Evolutionary conservation across 192 early-diverging fungal genomes (phyloP).

Genomic region (Coemansia sp.): DNA sequence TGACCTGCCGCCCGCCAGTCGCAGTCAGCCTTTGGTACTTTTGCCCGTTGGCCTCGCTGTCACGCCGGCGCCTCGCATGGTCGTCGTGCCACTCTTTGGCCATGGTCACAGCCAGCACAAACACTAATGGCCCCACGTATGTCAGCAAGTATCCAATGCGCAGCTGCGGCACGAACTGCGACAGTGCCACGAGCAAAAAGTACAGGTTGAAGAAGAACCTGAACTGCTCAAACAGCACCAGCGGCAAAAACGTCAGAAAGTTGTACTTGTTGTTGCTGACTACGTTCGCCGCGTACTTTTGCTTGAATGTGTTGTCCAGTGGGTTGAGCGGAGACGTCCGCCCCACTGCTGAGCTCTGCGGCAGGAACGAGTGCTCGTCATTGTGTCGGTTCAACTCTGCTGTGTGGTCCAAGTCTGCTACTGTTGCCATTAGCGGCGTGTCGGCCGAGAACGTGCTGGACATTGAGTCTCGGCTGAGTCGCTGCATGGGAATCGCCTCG

Average conservation of each 20-base stretch:
- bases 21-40: slow-evolving; percentile 69
- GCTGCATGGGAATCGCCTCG: slow-evolving; percentile 48
- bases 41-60: slow-evolving; percentile 91
- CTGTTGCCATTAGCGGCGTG: slow-evolving; percentile 52
- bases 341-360: slow-evolving; percentile 10
- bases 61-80: slow-evolving; percentile 75
- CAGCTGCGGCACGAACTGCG: slow-evolving; percentile 89
- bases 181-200: slow-evolving; percentile 89
- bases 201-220: slow-evolving; percentile 96
- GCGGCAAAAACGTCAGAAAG: slow-evolving; percentile 75
- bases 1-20: slow-evolving; percentile 58
- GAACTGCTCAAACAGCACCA: slow-evolving; percentile 90
- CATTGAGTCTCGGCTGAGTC: slow-evolving; percentile 31
- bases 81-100: slow-evolving; percentile 94
- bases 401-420: slow-evolving; percentile 30
- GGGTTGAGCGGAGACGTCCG: slow-evolving; percentile 53
- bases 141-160: slow-evolving; percentile 84
- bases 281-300: slow-evolving; percentile 76
- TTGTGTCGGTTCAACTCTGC: slow-evolving; percentile 4
- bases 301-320: slow-evolving; percentile 39
- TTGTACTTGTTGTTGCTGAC: slow-evolving; percentile 90
- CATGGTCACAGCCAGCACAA: slow-evolving; percentile 90
- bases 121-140: slow-evolving; percentile 92
- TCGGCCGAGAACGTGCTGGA: slow-evolving; percentile 47
- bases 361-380: background rate